Conservation (phyloP, 2,329 filamentous ascomycete species). For the Fusarium concolor region DNA sequence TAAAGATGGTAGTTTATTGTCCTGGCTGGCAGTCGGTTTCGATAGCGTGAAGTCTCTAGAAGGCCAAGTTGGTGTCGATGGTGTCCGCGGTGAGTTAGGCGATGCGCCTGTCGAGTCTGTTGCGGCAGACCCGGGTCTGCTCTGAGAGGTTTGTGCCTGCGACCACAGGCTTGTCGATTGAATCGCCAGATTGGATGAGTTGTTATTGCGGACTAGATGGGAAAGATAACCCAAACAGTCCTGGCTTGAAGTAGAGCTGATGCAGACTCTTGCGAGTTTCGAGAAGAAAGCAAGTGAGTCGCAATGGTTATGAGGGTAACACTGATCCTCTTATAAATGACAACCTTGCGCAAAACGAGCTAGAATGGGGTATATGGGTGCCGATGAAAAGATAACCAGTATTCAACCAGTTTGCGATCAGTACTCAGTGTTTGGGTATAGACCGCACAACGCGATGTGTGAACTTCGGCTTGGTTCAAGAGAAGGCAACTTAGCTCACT, state of each 20-base stretch:
- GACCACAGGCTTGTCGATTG: conserved; percentile 50
- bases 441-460: conserved; percentile 29
- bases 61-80: conserved; percentile 50
- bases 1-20: conserved; percentile 37
- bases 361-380: conserved; percentile 18
- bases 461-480: conserved; percentile 12
- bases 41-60: conserved; percentile 38
- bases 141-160: conserved; percentile 49
- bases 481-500: conserved; percentile 32
- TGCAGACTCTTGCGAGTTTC: conserved; percentile 10
- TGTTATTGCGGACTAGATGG: conserved; percentile 49
- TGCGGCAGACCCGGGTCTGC: conserved; percentile 49
- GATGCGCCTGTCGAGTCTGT: conserved; percentile 51
- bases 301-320: conserved; percentile 4
- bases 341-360: conserved; percentile 10
- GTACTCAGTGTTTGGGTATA: conserved; percentile 23
- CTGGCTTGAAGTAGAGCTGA: conserved; percentile 35
- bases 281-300: conserved; percentile 7
- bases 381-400: conserved; percentile 30
- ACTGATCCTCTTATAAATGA: conserved; percentile 7
- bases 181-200: conserved; percentile 51
- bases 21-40: conserved; percentile 39
- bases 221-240: conserved; percentile 52
- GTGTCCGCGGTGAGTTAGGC: conserved; percentile 52
- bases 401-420: conserved; percentile 31